A percentile compares a stretch with the other conserved stretches of the same genome.
These are phyloP conservation scores for Hylodesmum podocarpum DNA, from an alignment of 306 rosid genomes.

Conservation along the genomic window DNA sequence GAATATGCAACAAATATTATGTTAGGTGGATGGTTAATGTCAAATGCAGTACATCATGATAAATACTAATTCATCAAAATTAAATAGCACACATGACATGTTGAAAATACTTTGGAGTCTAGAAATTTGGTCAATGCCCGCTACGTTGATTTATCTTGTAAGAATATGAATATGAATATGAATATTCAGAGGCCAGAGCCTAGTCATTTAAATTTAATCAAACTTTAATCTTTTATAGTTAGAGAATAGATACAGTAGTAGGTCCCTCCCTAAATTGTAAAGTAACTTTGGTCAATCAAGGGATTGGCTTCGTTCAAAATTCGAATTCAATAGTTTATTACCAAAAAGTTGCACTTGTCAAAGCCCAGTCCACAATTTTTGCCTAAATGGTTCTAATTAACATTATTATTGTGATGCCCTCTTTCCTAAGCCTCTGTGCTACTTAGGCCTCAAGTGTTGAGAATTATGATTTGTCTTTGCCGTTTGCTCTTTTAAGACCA, in stretches of 20 bases:
- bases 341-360: neutral
- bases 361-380: conserved; percentile 1
- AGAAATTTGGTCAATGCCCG: conserved; percentile 39
- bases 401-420: conserved; percentile 22
- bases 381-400: neutral
- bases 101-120: conserved; percentile 11
- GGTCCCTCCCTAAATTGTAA: neutral
- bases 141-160: conserved; percentile 1
- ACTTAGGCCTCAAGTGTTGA: conserved; percentile 19
- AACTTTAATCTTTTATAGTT: conserved; percentile 6
- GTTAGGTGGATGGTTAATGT: conserved; percentile 30
- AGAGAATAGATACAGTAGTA: conserved; percentile 27
- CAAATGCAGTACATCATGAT: conserved; percentile 25
- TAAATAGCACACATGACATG: neutral
- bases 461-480: neutral
- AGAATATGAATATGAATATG: no score
- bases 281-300: conserved; percentile 29
- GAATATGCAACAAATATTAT: conserved; percentile 33
- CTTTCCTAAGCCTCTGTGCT: conserved; percentile 19
- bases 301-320: conserved; percentile 28
- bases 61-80: conserved; percentile 11
- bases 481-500: conserved; percentile 30
- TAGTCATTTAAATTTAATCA: conserved; percentile 2
- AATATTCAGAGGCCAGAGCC: neutral
- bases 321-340: conserved; percentile 9